Conservation (phyloP, 1,139 yeast species). For the Cylindricascospora bacillispora region DNA sequence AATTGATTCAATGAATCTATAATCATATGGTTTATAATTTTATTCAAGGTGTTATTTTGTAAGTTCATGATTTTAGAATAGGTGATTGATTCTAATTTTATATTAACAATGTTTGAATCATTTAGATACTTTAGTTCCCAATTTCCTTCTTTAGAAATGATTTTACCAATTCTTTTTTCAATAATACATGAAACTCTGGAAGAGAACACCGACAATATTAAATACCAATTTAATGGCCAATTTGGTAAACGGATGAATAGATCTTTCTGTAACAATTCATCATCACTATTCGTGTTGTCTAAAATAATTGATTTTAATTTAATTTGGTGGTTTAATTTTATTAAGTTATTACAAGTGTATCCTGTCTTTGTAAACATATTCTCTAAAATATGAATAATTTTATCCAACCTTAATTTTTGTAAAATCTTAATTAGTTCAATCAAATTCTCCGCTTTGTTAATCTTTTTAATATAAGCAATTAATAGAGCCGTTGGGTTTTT, state of each 20-base stretch:
- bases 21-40: constrained; percentile 50
- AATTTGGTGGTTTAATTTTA: constrained; percentile 30
- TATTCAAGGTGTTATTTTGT: constrained; percentile 42
- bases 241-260: constrained; percentile 45
- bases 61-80: constrained; percentile 40
- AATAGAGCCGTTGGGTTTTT: constrained; percentile 35
- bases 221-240: constrained; percentile 68
- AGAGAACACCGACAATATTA: constrained; percentile 38
- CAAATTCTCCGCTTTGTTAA: constrained; percentile 28
- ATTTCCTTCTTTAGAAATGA: constrained; percentile 45
- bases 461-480: constrained; percentile 27
- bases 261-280: constrained; percentile 27
- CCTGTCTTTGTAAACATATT: constrained; percentile 49
- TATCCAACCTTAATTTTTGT: constrained; percentile 40
- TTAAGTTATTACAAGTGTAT: constrained; percentile 50
- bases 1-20: constrained; percentile 41
- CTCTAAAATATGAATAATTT: constrained; percentile 39
- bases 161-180: constrained; percentile 42
- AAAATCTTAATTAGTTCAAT: constrained; percentile 23
- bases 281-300: constrained; percentile 7
- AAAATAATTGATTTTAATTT: constrained; percentile 17
- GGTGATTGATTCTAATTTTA: constrained; percentile 27
- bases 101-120: constrained; percentile 18
- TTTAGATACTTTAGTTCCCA: constrained; percentile 47
- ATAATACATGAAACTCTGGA: constrained; percentile 38